Percentiles rank a stretch among this genome's conserved stretches.
Conservation (phyloP, 2,329 filamentous ascomycete species). For the Aspergillus sergii region DNA sequence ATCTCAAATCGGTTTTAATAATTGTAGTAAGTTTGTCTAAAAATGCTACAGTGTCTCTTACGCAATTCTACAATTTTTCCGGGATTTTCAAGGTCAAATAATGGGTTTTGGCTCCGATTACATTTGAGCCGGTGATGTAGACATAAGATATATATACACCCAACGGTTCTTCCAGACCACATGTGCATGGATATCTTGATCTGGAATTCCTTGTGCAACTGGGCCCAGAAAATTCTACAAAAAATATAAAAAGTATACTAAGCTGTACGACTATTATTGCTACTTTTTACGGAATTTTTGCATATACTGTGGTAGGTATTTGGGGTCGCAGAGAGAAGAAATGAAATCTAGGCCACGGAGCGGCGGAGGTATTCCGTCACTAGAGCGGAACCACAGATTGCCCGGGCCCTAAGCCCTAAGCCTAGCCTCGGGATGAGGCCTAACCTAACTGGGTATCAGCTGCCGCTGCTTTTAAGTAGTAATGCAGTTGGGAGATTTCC, state of each 20-base stretch:
- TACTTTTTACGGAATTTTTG: background rate
- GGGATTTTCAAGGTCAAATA: fast-evolving
- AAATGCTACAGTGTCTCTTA: too few species aligned
- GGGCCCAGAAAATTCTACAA: fast-evolving
- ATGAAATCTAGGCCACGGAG: background rate
- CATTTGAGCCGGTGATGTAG: too few species aligned
- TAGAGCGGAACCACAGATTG: background rate
- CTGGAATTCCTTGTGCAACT: too few species aligned
- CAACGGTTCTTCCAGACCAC: fast-evolving
- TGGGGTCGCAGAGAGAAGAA: background rate
- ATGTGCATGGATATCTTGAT: too few species aligned
- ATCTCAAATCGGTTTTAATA: background rate
- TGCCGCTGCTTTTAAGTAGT: background rate
- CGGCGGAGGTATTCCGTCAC: too few species aligned
- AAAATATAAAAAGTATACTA: background rate
- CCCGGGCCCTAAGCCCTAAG: background rate
- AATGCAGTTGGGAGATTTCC: too few species aligned
- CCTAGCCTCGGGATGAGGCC: background rate
- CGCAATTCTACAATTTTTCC: fast-evolving
- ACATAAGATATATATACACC: too few species aligned
- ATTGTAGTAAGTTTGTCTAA: too few species aligned
- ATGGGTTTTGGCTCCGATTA: fast-evolving
- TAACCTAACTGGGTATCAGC: background rate
- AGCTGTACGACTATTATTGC: fast-evolving
- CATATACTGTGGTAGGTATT: background rate